Evolutionary conservation across 352 stramenopile genomes (phyloP).

Genomic region (Globisporangium recalcitrans): DNA sequence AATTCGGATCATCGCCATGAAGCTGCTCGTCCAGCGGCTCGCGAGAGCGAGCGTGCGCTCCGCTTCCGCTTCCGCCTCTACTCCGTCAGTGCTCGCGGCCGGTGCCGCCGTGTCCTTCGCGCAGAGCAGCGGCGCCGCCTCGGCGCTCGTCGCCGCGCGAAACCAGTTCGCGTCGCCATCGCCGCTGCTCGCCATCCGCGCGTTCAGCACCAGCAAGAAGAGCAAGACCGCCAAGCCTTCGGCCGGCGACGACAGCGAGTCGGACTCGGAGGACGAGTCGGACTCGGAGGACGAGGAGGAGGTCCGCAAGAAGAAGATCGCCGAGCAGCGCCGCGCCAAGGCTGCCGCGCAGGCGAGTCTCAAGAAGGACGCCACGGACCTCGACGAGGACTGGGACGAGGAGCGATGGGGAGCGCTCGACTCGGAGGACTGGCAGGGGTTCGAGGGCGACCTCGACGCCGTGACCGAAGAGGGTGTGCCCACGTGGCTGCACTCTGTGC

Average conservation of each 20-base stretch:
- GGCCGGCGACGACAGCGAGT: constrained; percentile 1
- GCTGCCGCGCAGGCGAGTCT: constrained; percentile 19
- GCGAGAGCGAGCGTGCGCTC: constrained; percentile 19
- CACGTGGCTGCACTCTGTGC: constrained; percentile 78
- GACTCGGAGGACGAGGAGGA: constrained; percentile 29
- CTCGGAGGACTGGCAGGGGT: constrained; percentile 75
- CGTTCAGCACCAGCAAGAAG: constrained; percentile 26
- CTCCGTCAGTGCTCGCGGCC: constrained; percentile 4
- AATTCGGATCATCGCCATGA: constrained; percentile 15
- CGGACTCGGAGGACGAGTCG: constrained; percentile 19
- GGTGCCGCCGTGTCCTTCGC: constrained; percentile 6
- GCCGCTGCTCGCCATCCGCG: constrained; percentile 18
- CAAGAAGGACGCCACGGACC: constrained; percentile 33
- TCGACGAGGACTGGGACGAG: constrained; percentile 61
- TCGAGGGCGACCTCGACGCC: constrained; percentile 71
- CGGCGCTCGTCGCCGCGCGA: constrained; percentile 9
- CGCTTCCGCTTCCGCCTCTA: constrained; percentile 2
- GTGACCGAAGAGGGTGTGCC: constrained; percentile 73
- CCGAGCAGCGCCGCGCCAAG: constrained; percentile 16
- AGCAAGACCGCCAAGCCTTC: constrained; percentile 11
- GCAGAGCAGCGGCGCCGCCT: constrained; percentile 7
- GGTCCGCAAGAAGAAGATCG: constrained; percentile 10
- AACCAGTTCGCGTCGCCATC: constrained; percentile 10
- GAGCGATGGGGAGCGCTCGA: constrained; percentile 58
- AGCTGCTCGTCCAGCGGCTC: constrained; percentile 24